phyloP scores from a whole-genome alignment of 2,329 filamentous ascomycete species.

The Pseudohalonectria lignicola region DNA sequence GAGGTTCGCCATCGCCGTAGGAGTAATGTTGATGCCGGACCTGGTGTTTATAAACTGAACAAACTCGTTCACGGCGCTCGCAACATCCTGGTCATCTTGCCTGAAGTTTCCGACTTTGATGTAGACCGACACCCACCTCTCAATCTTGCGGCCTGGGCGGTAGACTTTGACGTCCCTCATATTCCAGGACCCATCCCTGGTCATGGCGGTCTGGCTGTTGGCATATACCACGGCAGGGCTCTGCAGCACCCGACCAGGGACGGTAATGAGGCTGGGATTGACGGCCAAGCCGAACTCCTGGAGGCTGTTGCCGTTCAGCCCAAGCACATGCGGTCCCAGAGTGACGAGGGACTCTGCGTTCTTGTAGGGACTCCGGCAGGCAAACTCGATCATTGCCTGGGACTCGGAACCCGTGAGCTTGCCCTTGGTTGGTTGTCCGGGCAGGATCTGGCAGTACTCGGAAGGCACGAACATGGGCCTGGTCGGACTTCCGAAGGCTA shows the following conservation, averaged over 20 bases:
- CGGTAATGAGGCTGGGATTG: slow-evolving; percentile 52
- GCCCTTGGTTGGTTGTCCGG: slow-evolving; percentile 51
- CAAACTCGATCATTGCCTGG: slow-evolving; percentile 58
- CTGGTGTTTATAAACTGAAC: slow-evolving; percentile 20
- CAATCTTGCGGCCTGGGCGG: slow-evolving; percentile 30
- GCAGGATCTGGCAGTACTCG: slow-evolving; percentile 51
- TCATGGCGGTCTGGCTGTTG: slow-evolving; percentile 15
- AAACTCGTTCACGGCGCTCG: slow-evolving; percentile 19
- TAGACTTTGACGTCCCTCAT: slow-evolving; percentile 47
- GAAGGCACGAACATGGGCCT: slow-evolving; percentile 55
- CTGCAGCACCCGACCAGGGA: slow-evolving; percentile 57
- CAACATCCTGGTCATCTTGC: slow-evolving; percentile 2
- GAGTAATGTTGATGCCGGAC: slow-evolving; percentile 23
- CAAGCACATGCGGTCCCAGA: slow-evolving; percentile 45
- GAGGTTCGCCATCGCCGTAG: slow-evolving; percentile 5
- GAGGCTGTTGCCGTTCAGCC: slow-evolving; percentile 37
- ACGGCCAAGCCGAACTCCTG: slow-evolving; percentile 52
- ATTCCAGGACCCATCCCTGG: slow-evolving; percentile 57
- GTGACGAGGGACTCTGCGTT: slow-evolving; percentile 58
- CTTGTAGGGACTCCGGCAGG: slow-evolving; percentile 52
- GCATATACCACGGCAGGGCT: slow-evolving; percentile 52
- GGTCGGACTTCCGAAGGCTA: slow-evolving; percentile 51
- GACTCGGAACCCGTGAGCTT: slow-evolving; percentile 53
- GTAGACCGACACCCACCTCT: slow-evolving; percentile 36
- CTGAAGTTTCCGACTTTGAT: background rate